Evolutionary conservation across 1,139 yeast genomes (phyloP).

Genomic region (Saccharomyces hybrid): DNA sequence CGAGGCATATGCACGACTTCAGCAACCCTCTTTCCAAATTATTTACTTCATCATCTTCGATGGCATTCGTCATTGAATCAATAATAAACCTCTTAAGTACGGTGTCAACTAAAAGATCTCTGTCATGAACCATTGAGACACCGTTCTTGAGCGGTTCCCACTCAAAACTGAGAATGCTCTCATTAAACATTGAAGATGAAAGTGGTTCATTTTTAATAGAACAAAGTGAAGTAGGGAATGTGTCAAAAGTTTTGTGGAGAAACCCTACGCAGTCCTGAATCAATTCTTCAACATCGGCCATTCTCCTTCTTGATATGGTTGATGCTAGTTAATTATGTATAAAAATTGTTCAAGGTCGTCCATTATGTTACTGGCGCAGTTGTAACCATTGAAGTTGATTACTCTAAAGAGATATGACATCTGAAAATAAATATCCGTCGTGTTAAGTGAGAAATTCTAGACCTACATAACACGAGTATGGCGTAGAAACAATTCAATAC

Average conservation of each 20-base stretch:
- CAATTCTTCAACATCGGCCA: not conserved
- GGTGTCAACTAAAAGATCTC: conserved; percentile 13
- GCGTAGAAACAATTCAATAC: not conserved
- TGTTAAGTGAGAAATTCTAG: not conserved
- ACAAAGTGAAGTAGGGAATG: not conserved
- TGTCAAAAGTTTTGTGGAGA: conserved; percentile 5
- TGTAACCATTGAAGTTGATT: not conserved
- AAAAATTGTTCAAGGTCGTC: not conserved
- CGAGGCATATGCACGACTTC: conserved; percentile 11
- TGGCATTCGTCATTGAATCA: conserved; percentile 10
- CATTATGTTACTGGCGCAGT: not conserved
- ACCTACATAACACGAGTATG: not conserved
- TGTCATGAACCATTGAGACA: conserved; percentile 4
- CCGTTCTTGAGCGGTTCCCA: conserved; percentile 10
- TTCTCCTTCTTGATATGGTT: not conserved
- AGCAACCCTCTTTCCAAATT: not conserved
- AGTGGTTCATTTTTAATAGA: not conserved
- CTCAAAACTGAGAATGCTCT: conserved; percentile 8
- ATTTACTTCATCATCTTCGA: conserved; percentile 7
- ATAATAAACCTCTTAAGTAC: conserved; percentile 13
- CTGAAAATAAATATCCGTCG: not conserved
- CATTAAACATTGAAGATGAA: conserved; percentile 1
- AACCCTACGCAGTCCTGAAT: not conserved
- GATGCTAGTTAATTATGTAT: not conserved
- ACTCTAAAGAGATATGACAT: not conserved